Evolutionary conservation across 164 flowering plant species (phyloP).

Genomic region (Echeveria elegans): DNA sequence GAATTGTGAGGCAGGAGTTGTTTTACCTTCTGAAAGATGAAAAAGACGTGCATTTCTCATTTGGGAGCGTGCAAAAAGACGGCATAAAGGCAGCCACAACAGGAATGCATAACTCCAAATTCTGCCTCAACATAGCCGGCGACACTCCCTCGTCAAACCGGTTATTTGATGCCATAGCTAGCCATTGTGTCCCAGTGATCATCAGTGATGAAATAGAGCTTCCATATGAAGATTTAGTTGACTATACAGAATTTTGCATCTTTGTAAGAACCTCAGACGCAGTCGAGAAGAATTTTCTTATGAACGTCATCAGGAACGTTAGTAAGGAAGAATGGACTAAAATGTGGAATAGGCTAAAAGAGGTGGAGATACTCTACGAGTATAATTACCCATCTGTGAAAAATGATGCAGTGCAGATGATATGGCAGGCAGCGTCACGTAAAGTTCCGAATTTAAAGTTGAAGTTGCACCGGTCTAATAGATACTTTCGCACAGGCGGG

Average conservation of each 20-base stretch:
- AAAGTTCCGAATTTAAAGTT: constrained; percentile 43
- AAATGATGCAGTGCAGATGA: constrained; percentile 85
- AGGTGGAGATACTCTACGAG: constrained; percentile 45
- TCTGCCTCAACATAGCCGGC: constrained; percentile 87
- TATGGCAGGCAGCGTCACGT: constrained; percentile 70
- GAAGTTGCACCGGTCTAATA: constrained; percentile 36
- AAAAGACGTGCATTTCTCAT: constrained; percentile 68
- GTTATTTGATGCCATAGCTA: constrained; percentile 84
- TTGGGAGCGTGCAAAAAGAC: constrained; percentile 53
- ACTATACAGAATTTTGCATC: constrained; percentile 75
- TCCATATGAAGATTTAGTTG: constrained; percentile 78
- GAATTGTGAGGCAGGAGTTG: constrained; percentile 61
- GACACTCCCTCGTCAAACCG: constrained; percentile 93
- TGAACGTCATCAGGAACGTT: constrained; percentile 43
- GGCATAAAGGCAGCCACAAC: constrained; percentile 44
- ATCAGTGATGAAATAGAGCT: constrained; percentile 89
- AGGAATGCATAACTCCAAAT: constrained; percentile 81
- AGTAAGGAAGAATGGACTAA: constrained; percentile 59
- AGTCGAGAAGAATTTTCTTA: constrained; percentile 40
- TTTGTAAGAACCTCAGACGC: constrained; percentile 70
- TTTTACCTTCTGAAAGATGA: constrained; percentile 67
- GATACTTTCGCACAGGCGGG: constrained; percentile 21
- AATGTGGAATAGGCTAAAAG: constrained; percentile 58
- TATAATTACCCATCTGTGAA: constrained; percentile 55
- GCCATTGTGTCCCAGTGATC: constrained; percentile 87